phyloP scores from a whole-genome alignment of 192 early-diverging fungal genomes.

The Phycomyces blakesleeanus region DNA sequence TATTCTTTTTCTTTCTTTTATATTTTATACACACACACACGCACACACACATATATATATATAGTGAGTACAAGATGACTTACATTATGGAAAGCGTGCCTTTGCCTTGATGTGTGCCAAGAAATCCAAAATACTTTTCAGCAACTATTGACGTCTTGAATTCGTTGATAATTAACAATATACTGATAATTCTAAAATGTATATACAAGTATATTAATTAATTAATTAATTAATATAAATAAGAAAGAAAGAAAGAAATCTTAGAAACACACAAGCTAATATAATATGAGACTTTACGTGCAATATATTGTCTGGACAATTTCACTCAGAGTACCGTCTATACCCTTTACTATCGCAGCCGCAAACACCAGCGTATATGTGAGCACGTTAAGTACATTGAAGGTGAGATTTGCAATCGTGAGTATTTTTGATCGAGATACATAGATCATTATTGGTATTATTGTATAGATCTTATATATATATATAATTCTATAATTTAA shows the following conservation, averaged over 20 bases:
- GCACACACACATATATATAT: neutral
- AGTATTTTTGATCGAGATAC: constrained; percentile 12
- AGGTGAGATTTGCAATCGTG: constrained; percentile 2
- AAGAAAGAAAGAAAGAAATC: too few relatives aligned
- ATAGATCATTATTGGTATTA: neutral
- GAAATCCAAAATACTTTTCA: constrained; percentile 18
- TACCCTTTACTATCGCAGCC: constrained; percentile 7
- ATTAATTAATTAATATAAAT: too few relatives aligned
- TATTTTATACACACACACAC: too few relatives aligned
- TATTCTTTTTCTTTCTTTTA: too few relatives aligned
- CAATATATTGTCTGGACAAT: constrained; percentile 15
- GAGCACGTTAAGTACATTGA: constrained; percentile 6
- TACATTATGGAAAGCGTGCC: constrained; percentile 18
- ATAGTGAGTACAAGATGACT: neutral
- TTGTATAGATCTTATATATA: too few relatives aligned
- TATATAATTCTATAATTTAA: too few relatives aligned
- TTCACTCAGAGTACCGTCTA: constrained; percentile 11
- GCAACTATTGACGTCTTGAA: constrained; percentile 4
- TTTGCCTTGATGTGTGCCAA: constrained; percentile 18
- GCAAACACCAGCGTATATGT: constrained; percentile 3
- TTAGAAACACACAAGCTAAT: neutral
- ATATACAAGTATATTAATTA: neutral
- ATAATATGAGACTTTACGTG: constrained; percentile 6
- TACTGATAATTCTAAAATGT: constrained; percentile 4
- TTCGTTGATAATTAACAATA: constrained; percentile 17